Percentiles rank a stretch among this genome's conserved stretches.
Conservation (phyloP, 306 rosid species). For the Citrullus mucosospermus region DNA sequence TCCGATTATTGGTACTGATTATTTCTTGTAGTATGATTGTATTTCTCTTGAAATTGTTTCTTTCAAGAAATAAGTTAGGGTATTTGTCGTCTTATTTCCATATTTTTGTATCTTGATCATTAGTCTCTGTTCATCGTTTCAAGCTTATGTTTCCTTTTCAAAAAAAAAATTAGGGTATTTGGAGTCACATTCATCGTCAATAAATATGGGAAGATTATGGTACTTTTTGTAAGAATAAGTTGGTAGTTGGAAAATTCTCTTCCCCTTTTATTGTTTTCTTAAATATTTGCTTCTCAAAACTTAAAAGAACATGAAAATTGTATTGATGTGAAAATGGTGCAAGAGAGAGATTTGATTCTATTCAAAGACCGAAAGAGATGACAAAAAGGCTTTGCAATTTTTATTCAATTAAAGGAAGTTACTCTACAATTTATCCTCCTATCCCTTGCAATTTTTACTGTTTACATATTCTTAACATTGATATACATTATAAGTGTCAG, state of each 20-base stretch:
- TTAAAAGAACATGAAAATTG: not conserved
- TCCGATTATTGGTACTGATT: not conserved
- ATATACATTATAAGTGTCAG: not conserved
- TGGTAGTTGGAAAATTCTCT: not conserved
- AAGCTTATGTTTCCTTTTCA: not conserved
- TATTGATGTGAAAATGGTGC: not conserved
- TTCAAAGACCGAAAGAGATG: not conserved
- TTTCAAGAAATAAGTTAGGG: not conserved
- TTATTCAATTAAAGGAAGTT: not conserved
- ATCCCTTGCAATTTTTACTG: not conserved
- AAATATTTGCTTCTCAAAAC: not conserved
- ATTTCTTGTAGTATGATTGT: not conserved
- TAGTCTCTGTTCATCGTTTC: no score
- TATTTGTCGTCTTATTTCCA: not conserved
- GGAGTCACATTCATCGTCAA: not conserved
- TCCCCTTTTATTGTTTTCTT: not conserved
- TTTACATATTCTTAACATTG: not conserved
- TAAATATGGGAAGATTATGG: not conserved
- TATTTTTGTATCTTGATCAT: no score
- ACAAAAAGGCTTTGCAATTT: not conserved
- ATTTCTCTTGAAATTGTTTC: not conserved
- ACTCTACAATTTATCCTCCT: not conserved
- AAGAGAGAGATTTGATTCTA: not conserved
- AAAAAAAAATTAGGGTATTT: not conserved
- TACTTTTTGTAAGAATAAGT: not conserved